Evolutionary conservation across 768 basidiomycete genomes (phyloP), one percentile per base, ranked within the genome.

Genomic region (Leccinellum luteum): DNA sequence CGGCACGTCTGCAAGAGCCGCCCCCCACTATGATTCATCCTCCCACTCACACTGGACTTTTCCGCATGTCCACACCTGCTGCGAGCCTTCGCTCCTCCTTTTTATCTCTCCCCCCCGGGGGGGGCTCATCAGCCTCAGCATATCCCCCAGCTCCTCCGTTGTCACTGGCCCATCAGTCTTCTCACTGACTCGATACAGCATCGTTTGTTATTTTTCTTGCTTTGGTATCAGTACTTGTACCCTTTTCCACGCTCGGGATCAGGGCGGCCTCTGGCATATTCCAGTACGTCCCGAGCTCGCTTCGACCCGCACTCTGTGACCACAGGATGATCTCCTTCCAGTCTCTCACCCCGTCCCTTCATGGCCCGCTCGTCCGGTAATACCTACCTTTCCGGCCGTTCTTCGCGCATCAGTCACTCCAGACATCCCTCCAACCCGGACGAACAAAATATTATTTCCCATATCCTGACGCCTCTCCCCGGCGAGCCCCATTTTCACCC

Each of bases 241-340:
- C 55, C 58, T 71, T 72, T 71, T 68, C 70, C 70, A 71, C 70
- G 70, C 60, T 67, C 48, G 61, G 66, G 59, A 64, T 61, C 51
- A 63, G 58, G 58, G 45, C 54, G 54, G 54, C 50, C 12, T 48
- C 49, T 35, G 12, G 56, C 48, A 50, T 52, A 51, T 64, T 62
- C 52, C 58, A 62, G 71, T 71, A 53, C 47, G 70, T 66, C 23
- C 21, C 41, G 3, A 38, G 55, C 38, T 58, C 53, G 52, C 45
- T 56, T 60, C 52, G 41, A 51, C 56, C 44, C 34, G 34, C 48
- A 53, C 44, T 23, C 52, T 57, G 48, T 50, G 57, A 6, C 52
- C 57, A 63, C 64, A 66, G 13, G 52, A 69, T 70, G 69, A 70
- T 62, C 58, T 56, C 45, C 58, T 35, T 35, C 54, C 56, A 66